Base-by-base conservation (phyloP, 805 yeast species). In the Zygosaccharomyces lentus region DNA sequence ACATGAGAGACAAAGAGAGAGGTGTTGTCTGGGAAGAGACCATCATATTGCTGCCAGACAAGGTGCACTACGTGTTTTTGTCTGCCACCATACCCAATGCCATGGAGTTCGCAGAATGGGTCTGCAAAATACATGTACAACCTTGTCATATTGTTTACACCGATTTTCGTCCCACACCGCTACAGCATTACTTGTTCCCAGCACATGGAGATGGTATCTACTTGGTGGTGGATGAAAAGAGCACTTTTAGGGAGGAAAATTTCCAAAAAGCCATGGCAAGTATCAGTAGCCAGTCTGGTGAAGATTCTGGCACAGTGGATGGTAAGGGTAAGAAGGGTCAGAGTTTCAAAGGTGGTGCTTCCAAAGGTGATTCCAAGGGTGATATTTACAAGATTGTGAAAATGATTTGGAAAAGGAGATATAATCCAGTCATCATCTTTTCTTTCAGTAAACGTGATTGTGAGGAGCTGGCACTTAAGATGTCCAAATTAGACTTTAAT, bases 1-100 rank as follows among this genome's bases (percentile, higher is more conserved):
- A 93, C 68, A 93, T 93, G 95, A 82, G 97, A 70, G 99, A 93
- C 66, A 84, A 88, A 57, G 93, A 89, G 55, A 81, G 99, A 70
- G 99, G 99, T 66, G 99, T 93, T 43, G 99, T 93, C 29, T 93
- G 99, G 99, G 99, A 93, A 70, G 99, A 93, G 68, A 91, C 98
- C 12, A 91, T 93, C 54, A 93, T 93, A 48, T 72, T 93, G 62
- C 74, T 93, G 35, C 99, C 99, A 3, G 97, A 95, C 58, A 90
- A 90, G 72, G 97, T 93, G 13, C 91, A 86, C 54, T 88, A 90
- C 60, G 96, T 91, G 2, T 87, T 91, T 59, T 70, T 91, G 53
- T 89, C 97, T 10, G 98, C 98, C 40, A 91, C 99, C 1, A 91
- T 91, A 55, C 99, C 99, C 21, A 91, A 91, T 64, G 96, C 98